A percentile compares a stretch with the other conserved stretches of the same genome.
These are phyloP conservation scores for Mangifera indica DNA, from an alignment of 345 rosid species.

Conservation along the genomic window DNA sequence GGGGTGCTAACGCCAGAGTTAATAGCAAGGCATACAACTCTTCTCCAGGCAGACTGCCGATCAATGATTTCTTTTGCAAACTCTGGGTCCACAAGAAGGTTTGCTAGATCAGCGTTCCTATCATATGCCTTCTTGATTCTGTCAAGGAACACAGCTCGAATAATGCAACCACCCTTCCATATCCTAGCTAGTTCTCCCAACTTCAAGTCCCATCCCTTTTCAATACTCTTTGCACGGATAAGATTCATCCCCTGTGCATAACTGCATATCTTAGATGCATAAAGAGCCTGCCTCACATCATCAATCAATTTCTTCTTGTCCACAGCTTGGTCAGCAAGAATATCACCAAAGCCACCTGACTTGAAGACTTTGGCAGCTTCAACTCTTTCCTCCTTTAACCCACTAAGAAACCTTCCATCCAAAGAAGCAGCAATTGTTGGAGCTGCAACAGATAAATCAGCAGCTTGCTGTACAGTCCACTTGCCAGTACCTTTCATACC, in stretches of 20 bases:
- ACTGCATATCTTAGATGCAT: constrained; percentile 92
- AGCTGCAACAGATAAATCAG: constrained; percentile 88
- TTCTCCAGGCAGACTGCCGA: constrained; percentile 92
- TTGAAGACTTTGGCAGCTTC: constrained; percentile 84
- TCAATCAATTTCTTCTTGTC: constrained; percentile 81
- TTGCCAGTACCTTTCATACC: constrained; percentile 99
- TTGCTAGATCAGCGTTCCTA: constrained; percentile 77
- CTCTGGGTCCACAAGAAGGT: constrained; percentile 93
- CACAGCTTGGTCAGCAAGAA: constrained; percentile 55
- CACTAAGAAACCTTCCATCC: constrained; percentile 89
- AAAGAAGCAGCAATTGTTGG: constrained; percentile 91
- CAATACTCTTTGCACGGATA: constrained; percentile 83
- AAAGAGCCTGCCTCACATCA: constrained; percentile 88
- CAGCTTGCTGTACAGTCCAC: constrained; percentile 99
- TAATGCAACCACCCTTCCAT: constrained; percentile 99
- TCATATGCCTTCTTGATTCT: constrained; percentile 97
- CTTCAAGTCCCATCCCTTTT: constrained; percentile 82
- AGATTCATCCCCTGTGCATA: constrained; percentile 99
- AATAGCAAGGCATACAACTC: constrained; percentile 83
- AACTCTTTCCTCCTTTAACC: constrained; percentile 88
- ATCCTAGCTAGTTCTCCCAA: constrained; percentile 96
- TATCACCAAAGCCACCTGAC: constrained; percentile 67
- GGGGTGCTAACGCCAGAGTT: constrained; percentile 91
- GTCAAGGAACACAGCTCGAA: constrained; percentile 87
- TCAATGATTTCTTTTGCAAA: constrained; percentile 91